Conservation (phyloP, 75 land plant species). For the Sequoia sempervirens region DNA sequence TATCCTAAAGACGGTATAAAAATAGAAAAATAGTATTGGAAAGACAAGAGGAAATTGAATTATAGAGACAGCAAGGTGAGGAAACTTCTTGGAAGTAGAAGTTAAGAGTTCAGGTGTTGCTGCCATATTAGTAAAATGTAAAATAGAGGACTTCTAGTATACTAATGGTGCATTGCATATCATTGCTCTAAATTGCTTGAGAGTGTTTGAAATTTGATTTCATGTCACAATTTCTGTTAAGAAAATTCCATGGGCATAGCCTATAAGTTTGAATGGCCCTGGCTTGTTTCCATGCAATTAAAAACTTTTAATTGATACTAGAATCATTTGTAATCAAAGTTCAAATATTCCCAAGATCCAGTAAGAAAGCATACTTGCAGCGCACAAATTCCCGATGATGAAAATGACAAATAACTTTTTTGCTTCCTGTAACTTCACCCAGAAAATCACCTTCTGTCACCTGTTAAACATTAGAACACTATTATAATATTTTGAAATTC, state of each 20-base stretch:
- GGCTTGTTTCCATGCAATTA: not conserved
- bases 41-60: not conserved
- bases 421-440: conserved; percentile 88
- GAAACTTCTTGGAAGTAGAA: not conserved
- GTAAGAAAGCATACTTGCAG: conserved; percentile 75
- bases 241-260: not conserved
- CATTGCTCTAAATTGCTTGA: not conserved
- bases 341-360: not conserved
- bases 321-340: not conserved
- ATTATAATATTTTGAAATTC: not conserved
- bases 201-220: not conserved
- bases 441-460: conserved; percentile 85
- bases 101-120: not conserved
- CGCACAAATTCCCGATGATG: conserved; percentile 90
- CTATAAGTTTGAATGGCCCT: not conserved
- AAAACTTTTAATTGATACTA: not conserved
- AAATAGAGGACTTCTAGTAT: not conserved
- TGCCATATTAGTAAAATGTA: not conserved
- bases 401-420: conserved; percentile 89
- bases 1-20: not conserved
- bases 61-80: not conserved
- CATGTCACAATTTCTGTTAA: not conserved
- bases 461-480: conserved; percentile 9
- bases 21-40: not conserved
- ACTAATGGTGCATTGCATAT: not conserved